Evolutionary conservation across 805 yeast species (phyloP).

Genomic region (Candida parachauliodes): DNA sequence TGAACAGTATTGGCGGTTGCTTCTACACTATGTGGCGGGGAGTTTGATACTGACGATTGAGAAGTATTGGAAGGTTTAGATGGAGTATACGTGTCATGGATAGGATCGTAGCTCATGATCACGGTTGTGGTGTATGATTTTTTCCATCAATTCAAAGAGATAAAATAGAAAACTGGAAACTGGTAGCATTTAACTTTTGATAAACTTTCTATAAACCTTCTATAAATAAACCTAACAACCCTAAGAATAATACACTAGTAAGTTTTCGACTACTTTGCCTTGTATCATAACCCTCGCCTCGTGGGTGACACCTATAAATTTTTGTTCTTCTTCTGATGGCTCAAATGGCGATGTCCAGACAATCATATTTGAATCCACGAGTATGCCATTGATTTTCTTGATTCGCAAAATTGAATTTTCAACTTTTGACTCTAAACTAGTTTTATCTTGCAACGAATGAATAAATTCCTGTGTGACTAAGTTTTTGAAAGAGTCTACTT

Average conservation of each 20-base stretch:
- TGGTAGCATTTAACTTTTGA: conserved; percentile 1
- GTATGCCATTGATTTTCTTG: conserved; percentile 30
- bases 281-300: conserved; percentile 23
- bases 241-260: conserved; percentile 20
- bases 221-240: conserved; percentile 1
- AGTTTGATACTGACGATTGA: conserved; percentile 3
- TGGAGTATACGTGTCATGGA: conserved; percentile 33
- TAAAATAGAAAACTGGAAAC: too few relatives aligned
- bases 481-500: conserved; percentile 38
- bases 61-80: not conserved
- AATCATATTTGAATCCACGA: conserved; percentile 17
- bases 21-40: not conserved
- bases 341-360: conserved; percentile 31
- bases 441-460: conserved; percentile 5
- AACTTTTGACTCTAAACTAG: not conserved
- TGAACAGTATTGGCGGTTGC: not conserved
- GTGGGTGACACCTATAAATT: conserved; percentile 15
- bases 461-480: conserved; percentile 26
- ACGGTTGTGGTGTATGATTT: too few relatives aligned
- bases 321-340: conserved; percentile 8
- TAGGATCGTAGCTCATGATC: conserved; percentile 42
- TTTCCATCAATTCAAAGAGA: too few relatives aligned
- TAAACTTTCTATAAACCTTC: conserved; percentile 3
- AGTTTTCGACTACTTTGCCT: conserved; percentile 29
- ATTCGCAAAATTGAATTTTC: conserved; percentile 22